Evolutionary conservation across 257 asterid genomes (phyloP), one percentile per base, ranked within the genome.

Genomic region (Primulina eburnea): DNA sequence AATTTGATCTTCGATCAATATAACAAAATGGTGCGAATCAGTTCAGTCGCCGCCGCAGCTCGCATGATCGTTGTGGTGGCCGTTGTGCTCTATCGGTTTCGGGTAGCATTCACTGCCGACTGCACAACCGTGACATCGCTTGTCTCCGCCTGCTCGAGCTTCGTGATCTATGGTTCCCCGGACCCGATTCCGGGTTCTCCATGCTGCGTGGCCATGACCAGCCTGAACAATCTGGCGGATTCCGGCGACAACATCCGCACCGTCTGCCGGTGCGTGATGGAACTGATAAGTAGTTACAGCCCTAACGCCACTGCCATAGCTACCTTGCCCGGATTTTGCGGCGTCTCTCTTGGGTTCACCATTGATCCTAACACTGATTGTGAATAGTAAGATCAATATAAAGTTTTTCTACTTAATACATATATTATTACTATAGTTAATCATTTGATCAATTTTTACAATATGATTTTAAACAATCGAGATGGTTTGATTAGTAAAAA

Each of bases 261-360:
- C 3, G 88, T 90, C 9, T 93, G 96, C 70, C 83, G 80, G 33
- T 90, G 97, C 85, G 38, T 93, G 75, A 93, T 90, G 97, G 87
- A 80, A 12, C 62, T 87, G 71, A 75, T 89, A 28, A 53, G 76
- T 20, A 69, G 79, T 12, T 76, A 77, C 79, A 83, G 58, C 81
- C 78, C 90, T 5, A 87, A 93, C 73, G 89, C 96, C 78, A 90
- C 97, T 71, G 88, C 96, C 57, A 89, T 90, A 65, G 97, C 99
- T 72, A 86, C 91, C 37, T 67, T 90, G 70, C 96, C 99, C 18
- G 97, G 99, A 10, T 90, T 90, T 73, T 93, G 99, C 61, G 96
- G 96, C 4, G 91, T 90, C 68, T 87, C 87, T 60, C 94, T 93
- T 33, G 99, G 97, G 63, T 89, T 93, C 86, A 73, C 87, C 71